Conservation (phyloP, 192 early-diverging fungal species). For the Coemansia sp. region DNA sequence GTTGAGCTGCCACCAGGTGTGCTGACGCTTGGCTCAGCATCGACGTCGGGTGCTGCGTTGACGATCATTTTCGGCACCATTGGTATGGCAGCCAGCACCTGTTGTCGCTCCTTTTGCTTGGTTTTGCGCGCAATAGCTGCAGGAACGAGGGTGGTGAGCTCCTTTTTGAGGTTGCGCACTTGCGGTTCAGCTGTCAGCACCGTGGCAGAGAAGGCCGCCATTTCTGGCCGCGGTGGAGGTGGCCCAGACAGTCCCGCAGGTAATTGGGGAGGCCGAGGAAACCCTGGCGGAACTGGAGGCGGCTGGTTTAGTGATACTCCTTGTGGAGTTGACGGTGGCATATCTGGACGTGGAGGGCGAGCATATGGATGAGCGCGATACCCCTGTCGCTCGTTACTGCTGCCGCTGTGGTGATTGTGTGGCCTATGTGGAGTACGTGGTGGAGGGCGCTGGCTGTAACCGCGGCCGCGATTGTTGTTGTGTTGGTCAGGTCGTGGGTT, state of each 20-base stretch:
- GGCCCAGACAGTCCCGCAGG: conserved; percentile 9
- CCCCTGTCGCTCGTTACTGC: background rate
- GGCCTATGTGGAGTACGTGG: background rate
- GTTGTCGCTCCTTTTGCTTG: conserved; percentile 45
- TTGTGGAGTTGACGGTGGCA: background rate
- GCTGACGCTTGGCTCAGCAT: conserved; percentile 27
- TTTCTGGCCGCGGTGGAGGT: conserved; percentile 2
- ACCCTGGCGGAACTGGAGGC: conserved; percentile 10
- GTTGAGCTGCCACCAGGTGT: conserved; percentile 1
- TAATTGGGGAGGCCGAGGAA: background rate
- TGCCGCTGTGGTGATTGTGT: background rate
- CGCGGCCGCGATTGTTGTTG: background rate
- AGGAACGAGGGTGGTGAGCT: conserved; percentile 74
- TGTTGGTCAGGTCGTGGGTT: conserved; percentile 1
- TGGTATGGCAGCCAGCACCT: conserved; percentile 46
- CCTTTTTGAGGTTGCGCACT: conserved; percentile 80
- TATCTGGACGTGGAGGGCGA: background rate
- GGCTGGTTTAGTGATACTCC: conserved; percentile 2
- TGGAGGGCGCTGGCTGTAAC: background rate
- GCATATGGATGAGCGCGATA: conserved; percentile 3
- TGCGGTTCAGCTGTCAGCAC: conserved; percentile 77
- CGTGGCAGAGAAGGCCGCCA: conserved; percentile 15
- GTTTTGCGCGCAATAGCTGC: conserved; percentile 60
- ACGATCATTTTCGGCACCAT: conserved; percentile 62
- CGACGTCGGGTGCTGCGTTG: conserved; percentile 74